These are phyloP conservation scores for Aspergillus fumigatiaffinis DNA, from an alignment of 2,329 filamentous ascomycete species.

Conservation along the genomic window DNA sequence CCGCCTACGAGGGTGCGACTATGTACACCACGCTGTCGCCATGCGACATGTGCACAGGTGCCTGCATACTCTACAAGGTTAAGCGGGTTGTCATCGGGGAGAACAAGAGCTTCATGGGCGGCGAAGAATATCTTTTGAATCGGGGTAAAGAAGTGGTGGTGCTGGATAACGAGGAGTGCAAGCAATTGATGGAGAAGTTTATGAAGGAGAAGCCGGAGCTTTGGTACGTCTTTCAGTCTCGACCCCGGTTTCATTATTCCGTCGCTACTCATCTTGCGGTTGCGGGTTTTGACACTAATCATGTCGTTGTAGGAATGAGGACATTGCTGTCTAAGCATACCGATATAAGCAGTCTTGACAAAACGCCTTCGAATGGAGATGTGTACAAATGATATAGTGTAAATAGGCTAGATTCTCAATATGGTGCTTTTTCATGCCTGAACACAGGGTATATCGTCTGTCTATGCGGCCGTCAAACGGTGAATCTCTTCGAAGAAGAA, in stretches of 20 bases:
- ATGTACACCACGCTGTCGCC: conserved; percentile 80
- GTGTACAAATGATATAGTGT: conserved; percentile 6
- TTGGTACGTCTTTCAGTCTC: conserved; percentile 51
- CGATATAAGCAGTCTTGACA: neutral
- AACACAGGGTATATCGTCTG: neutral
- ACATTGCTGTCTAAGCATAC: conserved; percentile 50
- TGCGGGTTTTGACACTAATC: neutral
- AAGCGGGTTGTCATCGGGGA: conserved; percentile 72
- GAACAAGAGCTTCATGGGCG: conserved; percentile 70
- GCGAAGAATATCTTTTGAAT: conserved; percentile 65
- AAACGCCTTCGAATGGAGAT: neutral
- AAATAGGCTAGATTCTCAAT: neutral
- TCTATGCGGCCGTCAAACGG: conserved; percentile 43
- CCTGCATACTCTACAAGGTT: conserved; percentile 72
- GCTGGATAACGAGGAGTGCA: conserved; percentile 61
- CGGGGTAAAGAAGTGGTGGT: conserved; percentile 71
- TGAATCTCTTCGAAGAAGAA: conserved; percentile 95
- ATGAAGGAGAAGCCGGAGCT: conserved; percentile 68
- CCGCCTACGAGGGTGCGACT: conserved; percentile 66
- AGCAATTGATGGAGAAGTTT: conserved; percentile 66
- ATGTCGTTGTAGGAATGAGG: conserved; percentile 50
- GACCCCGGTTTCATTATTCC: neutral
- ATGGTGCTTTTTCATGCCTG: neutral
- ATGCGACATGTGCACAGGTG: conserved; percentile 78
- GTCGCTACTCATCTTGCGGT: neutral